Percentiles rank a stretch among this genome's conserved stretches.
These are phyloP conservation scores for Penicillium concentricum DNA, from an alignment of 2,329 filamentous ascomycete species.

Conservation along the genomic window DNA sequence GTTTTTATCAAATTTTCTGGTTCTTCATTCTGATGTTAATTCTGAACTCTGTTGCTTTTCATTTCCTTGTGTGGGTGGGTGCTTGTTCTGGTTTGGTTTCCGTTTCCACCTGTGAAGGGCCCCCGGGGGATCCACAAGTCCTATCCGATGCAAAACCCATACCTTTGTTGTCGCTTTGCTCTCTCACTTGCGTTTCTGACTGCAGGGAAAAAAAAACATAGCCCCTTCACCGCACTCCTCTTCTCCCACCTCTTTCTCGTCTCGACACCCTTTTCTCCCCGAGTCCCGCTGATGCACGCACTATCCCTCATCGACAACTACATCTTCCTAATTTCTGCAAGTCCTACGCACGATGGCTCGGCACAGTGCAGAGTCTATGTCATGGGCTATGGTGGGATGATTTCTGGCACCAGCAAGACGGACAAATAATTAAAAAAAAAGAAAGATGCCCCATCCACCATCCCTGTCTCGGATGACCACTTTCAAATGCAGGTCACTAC, in stretches of 20 bases:
- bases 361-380: neutral
- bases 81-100: slow-evolving; percentile 7
- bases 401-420: neutral
- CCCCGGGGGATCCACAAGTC: slow-evolving; percentile 4
- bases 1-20: slow-evolving; percentile 11
- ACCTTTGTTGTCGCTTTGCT: neutral
- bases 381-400: neutral
- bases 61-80: slow-evolving; percentile 5
- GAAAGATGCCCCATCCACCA: neutral
- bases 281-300: slow-evolving; percentile 2
- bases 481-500: slow-evolving; percentile 10
- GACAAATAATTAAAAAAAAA: neutral
- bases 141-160: slow-evolving; percentile 1
- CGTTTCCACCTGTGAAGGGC: slow-evolving; percentile 4
- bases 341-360: neutral
- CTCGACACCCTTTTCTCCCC: neutral
- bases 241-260: neutral
- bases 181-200: slow-evolving; percentile 3
- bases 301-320: neutral
- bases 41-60: neutral
- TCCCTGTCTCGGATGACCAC: neutral
- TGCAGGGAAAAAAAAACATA: slow-evolving; percentile 3
- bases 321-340: neutral
- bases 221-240: slow-evolving; percentile 3
- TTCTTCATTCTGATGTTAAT: neutral